A percentile compares a stretch with the other conserved stretches of the same genome.
Evolutionary conservation across 2,329 filamentous ascomycete species (phyloP).

Genomic region (Fusarium sp.): DNA sequence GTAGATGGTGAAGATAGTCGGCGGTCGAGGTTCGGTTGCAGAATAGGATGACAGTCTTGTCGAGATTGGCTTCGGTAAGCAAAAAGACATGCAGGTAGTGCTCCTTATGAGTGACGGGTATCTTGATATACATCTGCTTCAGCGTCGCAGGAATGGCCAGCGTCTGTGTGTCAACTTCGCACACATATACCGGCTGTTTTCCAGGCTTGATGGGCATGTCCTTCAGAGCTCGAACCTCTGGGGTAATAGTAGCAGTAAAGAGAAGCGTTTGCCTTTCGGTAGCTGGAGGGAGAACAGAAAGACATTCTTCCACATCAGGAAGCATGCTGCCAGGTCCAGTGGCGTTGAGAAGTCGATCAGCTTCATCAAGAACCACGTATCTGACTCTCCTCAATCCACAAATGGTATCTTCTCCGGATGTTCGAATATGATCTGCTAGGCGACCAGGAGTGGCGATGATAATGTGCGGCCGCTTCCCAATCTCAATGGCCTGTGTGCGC

Average conservation of each 20-base stretch:
- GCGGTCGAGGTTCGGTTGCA: conserved; percentile 92
- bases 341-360: conserved; percentile 84
- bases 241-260: conserved; percentile 95
- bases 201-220: conserved; percentile 75
- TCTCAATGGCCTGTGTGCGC: conserved; percentile 86
- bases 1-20: conserved; percentile 86
- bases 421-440: conserved; percentile 91
- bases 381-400: conserved; percentile 81
- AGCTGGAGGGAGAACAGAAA: conserved; percentile 82
- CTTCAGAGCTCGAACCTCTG: conserved; percentile 89
- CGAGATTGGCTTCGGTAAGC: conserved; percentile 77
- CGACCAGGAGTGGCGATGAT: conserved; percentile 95
- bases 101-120: conserved; percentile 92
- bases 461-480: conserved; percentile 85
- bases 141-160: conserved; percentile 85
- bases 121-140: conserved; percentile 85
- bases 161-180: conserved; percentile 82
- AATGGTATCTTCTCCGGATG: conserved; percentile 90
- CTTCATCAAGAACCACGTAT: conserved; percentile 95
- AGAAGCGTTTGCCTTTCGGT: conserved; percentile 88
- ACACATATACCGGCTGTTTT: conserved; percentile 85
- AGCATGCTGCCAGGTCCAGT: conserved; percentile 86
- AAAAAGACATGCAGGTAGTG: conserved; percentile 94
- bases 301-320: conserved; percentile 90
- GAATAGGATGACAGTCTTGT: conserved; percentile 89